These are phyloP conservation scores for Insectozyma bohioensis DNA, from an alignment of 1,139 yeast species.

Conservation along the genomic window DNA sequence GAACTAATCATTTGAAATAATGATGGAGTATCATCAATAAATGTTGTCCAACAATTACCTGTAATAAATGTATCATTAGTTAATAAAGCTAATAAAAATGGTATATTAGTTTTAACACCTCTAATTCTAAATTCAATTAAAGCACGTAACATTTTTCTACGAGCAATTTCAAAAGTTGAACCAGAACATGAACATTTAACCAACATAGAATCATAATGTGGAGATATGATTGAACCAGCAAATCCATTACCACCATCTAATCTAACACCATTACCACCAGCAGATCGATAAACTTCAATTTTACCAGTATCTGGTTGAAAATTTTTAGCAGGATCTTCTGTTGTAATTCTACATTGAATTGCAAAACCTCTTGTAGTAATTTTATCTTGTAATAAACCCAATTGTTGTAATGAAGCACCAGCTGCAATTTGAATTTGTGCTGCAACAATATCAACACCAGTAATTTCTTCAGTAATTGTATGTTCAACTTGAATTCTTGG, in stretches of 20 bases:
- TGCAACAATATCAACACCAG: slow-evolving; percentile 96
- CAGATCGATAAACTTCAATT: slow-evolving; percentile 95
- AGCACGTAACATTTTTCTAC: slow-evolving; percentile 96
- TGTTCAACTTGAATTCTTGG: slow-evolving; percentile 99
- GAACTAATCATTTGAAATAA: slow-evolving; percentile 93
- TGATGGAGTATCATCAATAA: slow-evolving; percentile 96
- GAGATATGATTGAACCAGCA: slow-evolving; percentile 97
- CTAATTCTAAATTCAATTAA: slow-evolving; percentile 96
- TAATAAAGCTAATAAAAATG: slow-evolving; percentile 88
- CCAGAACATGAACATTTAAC: slow-evolving; percentile 97
- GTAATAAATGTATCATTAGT: slow-evolving; percentile 87
- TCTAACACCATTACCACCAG: slow-evolving; percentile 99
- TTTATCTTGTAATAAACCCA: slow-evolving; percentile 90
- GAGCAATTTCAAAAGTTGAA: slow-evolving; percentile 91
- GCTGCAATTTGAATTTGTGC: slow-evolving; percentile 99
- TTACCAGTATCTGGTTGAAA: slow-evolving; percentile 99
- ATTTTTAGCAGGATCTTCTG: slow-evolving; percentile 95
- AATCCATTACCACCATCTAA: slow-evolving; percentile 99
- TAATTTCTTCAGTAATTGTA: slow-evolving; percentile 97
- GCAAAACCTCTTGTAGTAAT: slow-evolving; percentile 97
- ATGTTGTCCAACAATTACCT: slow-evolving; percentile 97
- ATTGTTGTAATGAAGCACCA: slow-evolving; percentile 89
- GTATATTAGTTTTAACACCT: slow-evolving; percentile 98
- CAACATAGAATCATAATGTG: slow-evolving; percentile 97
- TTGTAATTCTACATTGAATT: slow-evolving; percentile 98